phyloP scores from a whole-genome alignment of 2,329 filamentous ascomycete genomes.

The Alternaria burnsii region DNA sequence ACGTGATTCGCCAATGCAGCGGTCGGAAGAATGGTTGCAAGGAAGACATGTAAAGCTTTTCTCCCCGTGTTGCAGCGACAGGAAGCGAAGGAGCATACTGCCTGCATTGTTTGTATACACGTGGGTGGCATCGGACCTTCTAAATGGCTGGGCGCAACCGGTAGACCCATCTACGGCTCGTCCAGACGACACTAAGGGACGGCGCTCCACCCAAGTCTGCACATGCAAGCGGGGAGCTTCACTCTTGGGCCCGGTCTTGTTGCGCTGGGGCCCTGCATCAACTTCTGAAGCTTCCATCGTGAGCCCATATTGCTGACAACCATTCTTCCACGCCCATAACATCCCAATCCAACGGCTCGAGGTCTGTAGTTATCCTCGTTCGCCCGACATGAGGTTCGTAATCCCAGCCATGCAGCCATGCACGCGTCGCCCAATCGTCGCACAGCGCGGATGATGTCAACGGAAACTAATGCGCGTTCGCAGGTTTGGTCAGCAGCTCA shows the following conservation, averaged over 20 bases:
- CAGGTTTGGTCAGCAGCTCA: slow-evolving; percentile 95
- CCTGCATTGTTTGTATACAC: slow-evolving; percentile 23
- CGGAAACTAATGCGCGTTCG: slow-evolving; percentile 35
- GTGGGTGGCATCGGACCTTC: slow-evolving; percentile 23
- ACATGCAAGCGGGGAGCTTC: slow-evolving; percentile 23
- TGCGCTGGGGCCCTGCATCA: slow-evolving; percentile 13
- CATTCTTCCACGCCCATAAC: slow-evolving; percentile 4
- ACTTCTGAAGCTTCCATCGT: slow-evolving; percentile 13
- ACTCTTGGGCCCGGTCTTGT: slow-evolving; percentile 7
- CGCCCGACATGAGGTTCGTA: slow-evolving; percentile 34
- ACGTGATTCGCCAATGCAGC: neutral
- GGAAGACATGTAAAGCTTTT: slow-evolving; percentile 14
- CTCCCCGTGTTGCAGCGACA: slow-evolving; percentile 11
- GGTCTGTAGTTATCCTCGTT: slow-evolving; percentile 18
- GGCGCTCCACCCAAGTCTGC: slow-evolving; percentile 23
- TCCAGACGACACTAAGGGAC: slow-evolving; percentile 13
- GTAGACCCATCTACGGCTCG: slow-evolving; percentile 18
- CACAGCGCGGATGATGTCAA: slow-evolving; percentile 29
- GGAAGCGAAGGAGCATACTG: slow-evolving; percentile 16
- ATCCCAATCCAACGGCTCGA: neutral
- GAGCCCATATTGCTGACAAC: slow-evolving; percentile 16
- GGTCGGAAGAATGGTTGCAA: neutral
- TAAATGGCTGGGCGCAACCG: slow-evolving; percentile 28
- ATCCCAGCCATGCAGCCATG: slow-evolving; percentile 12
- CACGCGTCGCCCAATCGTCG: slow-evolving; percentile 23